phyloP scores from a whole-genome alignment of 345 rosid genomes.

The Murraya paniculata region DNA sequence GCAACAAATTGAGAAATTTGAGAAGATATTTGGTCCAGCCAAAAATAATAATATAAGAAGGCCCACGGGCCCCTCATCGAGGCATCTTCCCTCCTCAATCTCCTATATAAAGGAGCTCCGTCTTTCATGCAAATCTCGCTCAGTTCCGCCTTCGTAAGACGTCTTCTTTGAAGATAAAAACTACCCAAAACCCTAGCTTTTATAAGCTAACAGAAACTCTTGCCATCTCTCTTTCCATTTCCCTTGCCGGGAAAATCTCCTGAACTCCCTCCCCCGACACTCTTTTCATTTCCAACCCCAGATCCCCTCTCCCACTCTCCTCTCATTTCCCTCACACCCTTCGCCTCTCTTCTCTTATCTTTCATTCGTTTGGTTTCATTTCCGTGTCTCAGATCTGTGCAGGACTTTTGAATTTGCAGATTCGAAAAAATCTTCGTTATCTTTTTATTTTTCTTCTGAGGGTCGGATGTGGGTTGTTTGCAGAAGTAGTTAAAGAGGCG shows the following conservation, averaged over 20 bases:
- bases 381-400: constrained; percentile 36
- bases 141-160: constrained; percentile 22
- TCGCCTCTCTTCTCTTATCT: too few species aligned
- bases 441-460: constrained; percentile 28
- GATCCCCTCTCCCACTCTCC: too few species aligned
- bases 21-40: constrained; percentile 18
- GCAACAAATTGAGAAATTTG: too few species aligned
- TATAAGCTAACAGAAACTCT: not conserved
- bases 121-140: constrained; percentile 63
- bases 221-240: not conserved
- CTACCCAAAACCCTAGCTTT: not conserved
- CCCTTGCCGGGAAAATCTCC: constrained; percentile 19
- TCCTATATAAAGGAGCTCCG: constrained; percentile 45
- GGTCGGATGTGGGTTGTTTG: constrained; percentile 39
- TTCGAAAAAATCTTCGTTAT: constrained; percentile 10
- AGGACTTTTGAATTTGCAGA: constrained; percentile 19
- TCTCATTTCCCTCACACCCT: too few species aligned
- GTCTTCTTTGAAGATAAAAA: constrained; percentile 12
- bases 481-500: constrained; percentile 37
- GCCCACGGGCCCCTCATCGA: constrained; percentile 21
- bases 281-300: not conserved
- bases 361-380: not conserved
- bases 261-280: not conserved
- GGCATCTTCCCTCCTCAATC: not conserved
- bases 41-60: not conserved